phyloP scores from a whole-genome alignment of 2,329 filamentous ascomycete species.

The Fusarium metavorans region DNA sequence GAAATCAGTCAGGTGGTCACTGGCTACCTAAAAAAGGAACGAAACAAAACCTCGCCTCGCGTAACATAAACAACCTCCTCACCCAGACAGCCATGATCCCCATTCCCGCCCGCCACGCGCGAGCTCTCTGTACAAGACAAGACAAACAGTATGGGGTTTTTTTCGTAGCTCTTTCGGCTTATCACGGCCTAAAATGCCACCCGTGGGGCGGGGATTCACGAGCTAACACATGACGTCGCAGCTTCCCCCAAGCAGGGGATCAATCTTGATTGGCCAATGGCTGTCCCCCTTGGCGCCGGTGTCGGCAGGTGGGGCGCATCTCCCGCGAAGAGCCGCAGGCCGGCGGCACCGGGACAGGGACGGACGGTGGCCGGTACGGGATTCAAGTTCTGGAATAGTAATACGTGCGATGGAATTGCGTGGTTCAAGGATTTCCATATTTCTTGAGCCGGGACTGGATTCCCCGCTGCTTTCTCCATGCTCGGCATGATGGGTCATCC shows the following conservation, averaged over 20 bases:
- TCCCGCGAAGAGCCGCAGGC: slow-evolving; percentile 45
- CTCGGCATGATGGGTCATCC: not conserved
- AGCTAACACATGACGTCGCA: slow-evolving; percentile 42
- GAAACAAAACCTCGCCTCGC: slow-evolving; percentile 5
- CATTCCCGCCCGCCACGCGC: slow-evolving; percentile 9
- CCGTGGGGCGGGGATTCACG: slow-evolving; percentile 25
- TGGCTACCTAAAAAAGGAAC: slow-evolving; percentile 30
- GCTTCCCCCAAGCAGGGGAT: slow-evolving; percentile 20
- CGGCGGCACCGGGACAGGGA: not conserved
- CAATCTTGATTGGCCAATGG: slow-evolving; percentile 42
- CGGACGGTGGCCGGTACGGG: not conserved
- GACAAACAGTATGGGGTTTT: not conserved
- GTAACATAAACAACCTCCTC: not conserved
- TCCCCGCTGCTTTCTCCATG: not conserved
- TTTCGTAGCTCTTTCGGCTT: slow-evolving; percentile 43
- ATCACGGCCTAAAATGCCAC: slow-evolving; percentile 44
- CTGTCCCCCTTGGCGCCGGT: slow-evolving; percentile 29
- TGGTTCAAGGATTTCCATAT: not conserved
- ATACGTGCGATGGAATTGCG: not conserved
- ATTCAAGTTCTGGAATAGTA: not conserved
- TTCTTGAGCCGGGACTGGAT: not conserved
- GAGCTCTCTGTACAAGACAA: slow-evolving; percentile 4
- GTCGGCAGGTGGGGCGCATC: slow-evolving; percentile 35
- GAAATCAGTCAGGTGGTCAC: slow-evolving; percentile 7
- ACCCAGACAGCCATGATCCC: not conserved